Base-by-base conservation (phyloP, 2,329 filamentous ascomycete species). In the Lachnellula occidentalis region DNA sequence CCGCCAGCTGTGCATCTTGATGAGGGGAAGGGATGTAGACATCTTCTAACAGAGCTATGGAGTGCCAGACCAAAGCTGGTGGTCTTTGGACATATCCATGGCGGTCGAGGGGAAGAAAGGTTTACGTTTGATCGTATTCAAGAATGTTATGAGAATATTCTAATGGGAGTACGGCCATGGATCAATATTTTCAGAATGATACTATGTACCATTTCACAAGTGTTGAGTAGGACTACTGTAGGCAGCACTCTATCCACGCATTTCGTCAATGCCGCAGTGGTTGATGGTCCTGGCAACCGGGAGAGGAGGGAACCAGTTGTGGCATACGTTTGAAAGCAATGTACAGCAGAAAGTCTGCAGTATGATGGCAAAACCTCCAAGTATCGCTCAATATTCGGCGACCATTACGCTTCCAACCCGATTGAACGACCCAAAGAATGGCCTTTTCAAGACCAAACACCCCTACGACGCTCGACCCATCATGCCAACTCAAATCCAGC, bases 21-120 rank as follows among this genome's bases (percentile, higher is more conserved):
- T 36, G 34, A 36, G 34, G 34, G 34, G 34, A 36, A 36, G 15
- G 34, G 48, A 19, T 50, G 48, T 41, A 22, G 31, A 5, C 27
- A 19, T 41, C 34, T 50, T 9, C 34, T 50, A 27, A 19, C 41
- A 42, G 36, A 39, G 24, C 17, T 50, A 2, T 27, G 27, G n/a
- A 8, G 19, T 22, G 24, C 9, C 11, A 19, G 7, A 22, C 48
- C 48, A 50, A 19, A 22, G 19, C 36, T 50, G 19, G 34, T 41
- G 39, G 48, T 43, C n/a, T 50, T 50, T 42, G 34, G 48, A 3
- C 43, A 56, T 50, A 46, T 52, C 11, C 39, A 53, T 27, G 45
- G 15, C 15, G 34, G 34, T 36, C 3, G 34, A 36, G 34, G 34
- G 34, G 34, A 36, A 7, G 34, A 36, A 36, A 36, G 9, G 15